Base-by-base conservation (phyloP, 2,329 filamentous ascomycete species). In the Calonectria pseudoreteaudii region DNA sequence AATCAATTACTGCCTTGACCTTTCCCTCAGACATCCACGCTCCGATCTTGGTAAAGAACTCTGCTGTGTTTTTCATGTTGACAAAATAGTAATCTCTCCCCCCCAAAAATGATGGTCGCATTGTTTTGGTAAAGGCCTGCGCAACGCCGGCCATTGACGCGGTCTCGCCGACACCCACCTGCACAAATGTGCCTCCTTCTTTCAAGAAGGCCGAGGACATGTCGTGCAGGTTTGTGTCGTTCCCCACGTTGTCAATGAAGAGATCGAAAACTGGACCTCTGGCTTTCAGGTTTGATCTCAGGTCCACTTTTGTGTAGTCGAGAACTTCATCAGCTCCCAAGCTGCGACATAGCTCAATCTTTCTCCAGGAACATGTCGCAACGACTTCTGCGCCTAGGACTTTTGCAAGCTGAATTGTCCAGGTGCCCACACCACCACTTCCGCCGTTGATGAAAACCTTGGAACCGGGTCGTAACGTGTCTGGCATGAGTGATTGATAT, bases 331-430 rank as follows among this genome's bases (percentile, higher is more conserved):
- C 70, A 6, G 65, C 65, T 20, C 70, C 85, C 8, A 87, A 79
- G 0, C 60, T 36, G 10, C 68, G 75, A 52, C 85, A 81, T 18
- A 86, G 81, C 20, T 80, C 78, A 13, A 73, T 74, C 71, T 86
- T 86, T 4, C 30, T 68, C 10, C 80, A 80, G 20, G 85, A 86
- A 58, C 83, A 83, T 7, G 82, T 80, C 16, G 83, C 79, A 5
- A 80, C 81, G 14, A 85, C 83, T 34, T 84, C 79, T 38, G 78
- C 81, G 0, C 83, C 83, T 4, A 81, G 38, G 0, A 77, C 76
- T 53, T 83, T 84, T 23, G 84, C 86, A 9, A 86, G 72, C 73
- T 86, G 85, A 18, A 87, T 82, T 1, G 80, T 74, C 66, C 81
- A 86, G 0, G 81, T 76, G 2, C 86, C 85, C 2, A 84, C 82